Base-by-base conservation (phyloP, 305 asterid genomes). In the Plantago coronopus region DNA sequence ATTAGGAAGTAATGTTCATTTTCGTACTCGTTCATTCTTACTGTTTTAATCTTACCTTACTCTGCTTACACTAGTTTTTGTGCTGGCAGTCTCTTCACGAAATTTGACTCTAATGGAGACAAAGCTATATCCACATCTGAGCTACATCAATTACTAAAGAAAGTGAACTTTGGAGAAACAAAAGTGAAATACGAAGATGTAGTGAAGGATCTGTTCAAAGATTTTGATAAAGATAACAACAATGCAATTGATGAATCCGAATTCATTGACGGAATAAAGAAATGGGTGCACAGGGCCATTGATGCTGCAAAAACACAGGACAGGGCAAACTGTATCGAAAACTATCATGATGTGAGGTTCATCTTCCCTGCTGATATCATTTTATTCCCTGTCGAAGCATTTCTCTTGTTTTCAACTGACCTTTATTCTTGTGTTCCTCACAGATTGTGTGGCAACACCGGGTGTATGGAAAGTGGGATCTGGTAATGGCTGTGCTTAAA, bases 41-140 rank as follows among this genome's bases (percentile, higher is more conserved):
- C 51, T 5, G 4, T 4, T n/a, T 29, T 15, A n/a, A n/a, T 16
- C 17, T 34, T 31, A 29, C 4, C 13, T 11, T 50, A 8, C 10
- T 16, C 47, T 20, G 0, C 22, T 5, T 45, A 17, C 19, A 48
- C 25, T 10, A 48, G 3, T 40, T 60, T 37, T 65, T 12, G n/a
- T 34, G 53, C 20, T 54, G 17, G 61, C 83, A 82, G 94, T 31
- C 79, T 82, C 55, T 84, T 84, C 74, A 66, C 45, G 51, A 56
- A 78, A 66, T 72, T 66, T 34, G 86, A 82, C 61, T 2, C 63
- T 10, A 69, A 82, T 50, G 42, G 59, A 15, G 67, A 60, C 65
- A 72, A 61, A 44, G 10, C 68, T 2, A 75, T 84, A 70, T 60
- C 83, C 31, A 29, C n/a, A 9, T 29, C 68, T 7, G 89, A 84